Conservation (phyloP, 768 basidiomycete species). For the Hypholoma sublateritium region DNA sequence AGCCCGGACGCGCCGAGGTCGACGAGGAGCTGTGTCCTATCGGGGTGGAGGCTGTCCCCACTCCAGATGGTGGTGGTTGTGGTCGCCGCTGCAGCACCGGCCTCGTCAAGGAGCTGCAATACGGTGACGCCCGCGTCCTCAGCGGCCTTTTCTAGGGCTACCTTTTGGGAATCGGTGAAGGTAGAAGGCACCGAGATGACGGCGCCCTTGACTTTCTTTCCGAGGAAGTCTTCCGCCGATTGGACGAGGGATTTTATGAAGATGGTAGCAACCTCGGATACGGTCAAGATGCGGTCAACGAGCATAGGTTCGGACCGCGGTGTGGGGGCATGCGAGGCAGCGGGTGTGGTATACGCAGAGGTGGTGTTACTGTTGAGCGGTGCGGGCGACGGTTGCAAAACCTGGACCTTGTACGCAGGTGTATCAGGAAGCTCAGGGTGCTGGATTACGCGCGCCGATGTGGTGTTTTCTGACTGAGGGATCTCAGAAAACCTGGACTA, state of each 20-base stretch:
- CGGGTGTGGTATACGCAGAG: conserved; percentile 58
- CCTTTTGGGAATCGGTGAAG: conserved; percentile 68
- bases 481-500: conserved; percentile 71
- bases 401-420: conserved; percentile 82
- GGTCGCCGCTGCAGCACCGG: conserved; percentile 69
- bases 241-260: conserved; percentile 84
- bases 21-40: conserved; percentile 79
- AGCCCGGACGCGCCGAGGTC: conserved; percentile 81
- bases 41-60: conserved; percentile 38
- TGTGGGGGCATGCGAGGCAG: conserved; percentile 66
- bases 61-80: conserved; percentile 49
- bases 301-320: conserved; percentile 73
- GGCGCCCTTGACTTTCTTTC: conserved; percentile 72
- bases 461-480: conserved; percentile 46
- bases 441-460: conserved; percentile 74
- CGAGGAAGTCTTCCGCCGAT: conserved; percentile 90
- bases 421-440: conserved; percentile 70
- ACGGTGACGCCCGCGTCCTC: conserved; percentile 80
- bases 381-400: conserved; percentile 76
- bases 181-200: conserved; percentile 82
- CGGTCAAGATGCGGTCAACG: conserved; percentile 71
- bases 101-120: conserved; percentile 85
- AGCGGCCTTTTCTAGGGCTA: conserved; percentile 73
- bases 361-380: conserved; percentile 49
- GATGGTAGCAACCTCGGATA: conserved; percentile 79